Evolutionary conservation across 73 alveolate genomes (phyloP), one percentile per base, ranked within the genome.

Genomic region (Paramecium tetraurelia): DNA sequence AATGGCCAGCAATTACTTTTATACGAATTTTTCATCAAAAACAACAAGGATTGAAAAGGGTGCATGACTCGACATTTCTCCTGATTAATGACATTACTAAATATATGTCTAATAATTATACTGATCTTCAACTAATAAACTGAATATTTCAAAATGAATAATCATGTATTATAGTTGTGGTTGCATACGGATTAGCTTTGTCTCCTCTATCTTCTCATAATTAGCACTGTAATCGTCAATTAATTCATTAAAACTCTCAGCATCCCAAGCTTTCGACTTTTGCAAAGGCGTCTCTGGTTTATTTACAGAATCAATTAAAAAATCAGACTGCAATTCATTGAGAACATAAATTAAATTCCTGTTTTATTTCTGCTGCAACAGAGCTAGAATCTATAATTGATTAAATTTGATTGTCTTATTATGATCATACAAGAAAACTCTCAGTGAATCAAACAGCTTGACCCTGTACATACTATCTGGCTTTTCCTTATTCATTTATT

Each of bases 351-450:
- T 80, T 18, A 80, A 24, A 48, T 80, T 80, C 9, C 57, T 48
- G 16, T 80, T 44, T 16, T 80, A 48, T 46, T 48, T 80, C 10
- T 80, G 7, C 14, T 80, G 12, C 3, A 80, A n/a, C 8, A 44
- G 9, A 44, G 90, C 46, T 46, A 80, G 20, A 44, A 41, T 80
- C 20, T 31, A 21, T 10, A 46, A 48, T 44, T 80, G 46, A 80
- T 80, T 80, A 22, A 44, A 40, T 80, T 80, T 80, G 3, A 80
- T 80, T 22, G 57, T 48, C 27, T 80, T 80, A 48, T 80, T 80
- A 11, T 80, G 90, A 48, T 80, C 90, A 80, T 80, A 80, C 27
- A 31, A 46, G 57, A 80, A 44, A 27, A 80, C 90, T 80, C 90
- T 80, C 24, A 80, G 10, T 18, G 75, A 22, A 80, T 80, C 90